These are phyloP conservation scores for Curvularia sp. DNA, from an alignment of 2,329 filamentous ascomycete genomes.

Conservation along the genomic window DNA sequence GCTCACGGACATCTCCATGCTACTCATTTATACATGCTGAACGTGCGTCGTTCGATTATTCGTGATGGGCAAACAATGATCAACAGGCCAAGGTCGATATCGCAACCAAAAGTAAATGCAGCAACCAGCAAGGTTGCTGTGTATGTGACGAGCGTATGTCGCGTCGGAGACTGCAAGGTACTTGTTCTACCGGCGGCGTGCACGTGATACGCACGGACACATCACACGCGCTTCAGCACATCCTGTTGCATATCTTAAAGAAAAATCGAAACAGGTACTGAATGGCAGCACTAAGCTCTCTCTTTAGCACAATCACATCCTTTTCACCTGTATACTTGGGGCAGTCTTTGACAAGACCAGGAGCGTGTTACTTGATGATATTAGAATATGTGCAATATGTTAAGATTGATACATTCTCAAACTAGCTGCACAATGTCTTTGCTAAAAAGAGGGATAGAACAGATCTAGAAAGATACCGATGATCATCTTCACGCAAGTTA, in stretches of 20 bases:
- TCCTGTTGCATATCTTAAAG: not conserved
- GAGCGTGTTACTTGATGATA: not conserved
- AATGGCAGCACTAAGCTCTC: not conserved
- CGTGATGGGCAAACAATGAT: not conserved
- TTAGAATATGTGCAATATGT: not conserved
- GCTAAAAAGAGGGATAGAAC: not conserved
- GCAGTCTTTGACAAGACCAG: not conserved
- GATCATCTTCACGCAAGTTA: too few species aligned
- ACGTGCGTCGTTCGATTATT: conserved; percentile 8
- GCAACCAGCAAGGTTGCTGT: not conserved
- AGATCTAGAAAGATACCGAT: not conserved
- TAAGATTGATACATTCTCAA: not conserved
- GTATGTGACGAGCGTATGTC: conserved; percentile 3
- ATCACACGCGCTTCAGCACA: not conserved
- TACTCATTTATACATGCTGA: conserved; percentile 5
- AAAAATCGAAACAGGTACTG: not conserved
- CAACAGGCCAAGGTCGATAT: not conserved
- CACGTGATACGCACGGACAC: not conserved
- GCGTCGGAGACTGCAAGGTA: conserved; percentile 10
- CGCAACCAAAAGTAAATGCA: not conserved
- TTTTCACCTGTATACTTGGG: not conserved
- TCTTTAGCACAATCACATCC: not conserved
- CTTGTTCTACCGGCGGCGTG: not conserved
- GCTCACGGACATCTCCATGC: conserved; percentile 8
- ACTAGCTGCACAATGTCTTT: not conserved